Evolutionary conservation across 495 filamentous ascomycete species (phyloP), one percentile per base, ranked within the genome.

Genomic region (Podospora pseudocomata): DNA sequence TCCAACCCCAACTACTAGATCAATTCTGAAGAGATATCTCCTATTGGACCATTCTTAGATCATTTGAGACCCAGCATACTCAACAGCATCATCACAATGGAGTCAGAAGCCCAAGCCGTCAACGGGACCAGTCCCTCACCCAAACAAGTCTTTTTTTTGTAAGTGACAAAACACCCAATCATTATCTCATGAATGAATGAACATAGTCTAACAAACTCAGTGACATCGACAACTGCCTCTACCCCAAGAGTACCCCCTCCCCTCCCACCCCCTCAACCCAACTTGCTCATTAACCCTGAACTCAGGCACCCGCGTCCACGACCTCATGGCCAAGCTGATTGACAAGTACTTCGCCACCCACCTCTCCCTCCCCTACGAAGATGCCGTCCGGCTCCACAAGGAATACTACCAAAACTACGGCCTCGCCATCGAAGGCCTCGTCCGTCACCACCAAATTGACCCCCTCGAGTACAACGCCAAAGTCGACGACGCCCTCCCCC

Each of bases 221-320:
- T 61, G 96, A 99, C 74, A 97, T 99, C 76, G 96, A 99, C 85
- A 99, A 99, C 73, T 98, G 96, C 80, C 83, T 91, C 66, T 91
- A 91, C 69, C 86, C 88, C 1, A 88, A 85, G 74, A 88, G 86
- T 87, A 70, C 39, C 15, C 15, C 39, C 9, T 49, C 39, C 13
- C 9, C 39, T 11, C 27, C 39, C 63, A 15, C 30, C 58, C 26
- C 13, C 32, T 11, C 1, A 19, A 23, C 56, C 26, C 59, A 60
- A 34, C 11, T 32, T 39, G 1, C 5, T 39, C 0, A 4, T 63
- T 56, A n/a, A 69, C 59, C 32, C 57, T 56, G 2, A 27, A 13
- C 30, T 27, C 67, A 91, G 89, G 82, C 74, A 83, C 82, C 68
- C 90, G 87, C 66, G 89, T 93, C 63, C 87, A 91, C 71, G 87